Base-by-base conservation (phyloP, 257 asterid genomes). In the Salvia rosmarinus region DNA sequence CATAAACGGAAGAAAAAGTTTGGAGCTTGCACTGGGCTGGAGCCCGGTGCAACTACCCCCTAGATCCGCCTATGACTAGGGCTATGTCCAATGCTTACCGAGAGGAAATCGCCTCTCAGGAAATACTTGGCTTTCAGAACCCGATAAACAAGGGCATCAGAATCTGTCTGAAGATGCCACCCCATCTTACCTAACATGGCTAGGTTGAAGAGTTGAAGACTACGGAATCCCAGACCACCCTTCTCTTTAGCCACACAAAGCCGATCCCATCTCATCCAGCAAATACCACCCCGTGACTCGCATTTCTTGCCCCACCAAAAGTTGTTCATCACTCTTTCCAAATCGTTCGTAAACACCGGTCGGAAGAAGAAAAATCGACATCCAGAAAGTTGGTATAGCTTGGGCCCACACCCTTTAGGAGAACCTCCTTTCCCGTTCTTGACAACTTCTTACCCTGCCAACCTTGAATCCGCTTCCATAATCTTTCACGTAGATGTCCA, bases 221-320 rank as follows among this genome's bases (percentile, higher is more conserved):
- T 16, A 6, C 46, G 21, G n/a, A 59, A n/a, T 0, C 65, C 65
- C 5, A 35, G 21, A 1, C 65, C 65, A 0, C 65, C 46, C 1
- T 6, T 0, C 0, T 34, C 3, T 5, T 34, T 34, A 4, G 10
- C 2, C 5, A 32, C 28, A 59, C 65, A 59, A 0, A 59, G 2
- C 6, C 10, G 34, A 0, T 59, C 21, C 46, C 65, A 59, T 0
- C 6, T n/a, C 1, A 59, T 1, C 65, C 65, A 59, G 2, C 30
- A 13, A 0, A 59, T n/a, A 0, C 65, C n/a, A n/a, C 21, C 2
- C 0, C 8, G 2, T 0, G 6, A 12, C 6, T 32, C 7, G 0
- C 1, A 3, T 6, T 34, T 9, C 3, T n/a, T 58, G 0, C 44
- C 46, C 65, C 65, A 58, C 65, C 65, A 58, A 4, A 58, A 58